These are phyloP conservation scores for Singerocomus inundabilis DNA, from an alignment of 1,284 basidiomycete species.

Conservation along the genomic window DNA sequence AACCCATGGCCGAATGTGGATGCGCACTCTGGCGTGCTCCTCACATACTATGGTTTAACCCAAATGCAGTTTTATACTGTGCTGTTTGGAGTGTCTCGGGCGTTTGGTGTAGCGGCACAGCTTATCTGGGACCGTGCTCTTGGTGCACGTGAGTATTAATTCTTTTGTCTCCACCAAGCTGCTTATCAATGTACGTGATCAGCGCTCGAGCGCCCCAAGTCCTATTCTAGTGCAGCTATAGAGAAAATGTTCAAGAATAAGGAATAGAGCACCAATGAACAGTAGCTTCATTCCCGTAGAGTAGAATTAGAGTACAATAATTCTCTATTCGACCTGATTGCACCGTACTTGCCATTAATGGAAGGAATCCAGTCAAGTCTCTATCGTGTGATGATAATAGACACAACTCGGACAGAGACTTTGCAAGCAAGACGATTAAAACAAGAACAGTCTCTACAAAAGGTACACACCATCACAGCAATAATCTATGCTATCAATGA, in stretches of 20 bases:
- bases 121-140: conserved; percentile 96
- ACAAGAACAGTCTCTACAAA: conserved; percentile 18
- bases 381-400: no score
- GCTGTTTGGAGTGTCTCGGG: conserved; percentile 94
- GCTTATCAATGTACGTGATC: conserved; percentile 5
- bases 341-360: no score
- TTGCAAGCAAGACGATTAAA: conserved; percentile 11
- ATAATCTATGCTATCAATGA: conserved; percentile 24
- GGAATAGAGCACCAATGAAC: no score
- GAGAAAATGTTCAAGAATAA: conserved; percentile 69
- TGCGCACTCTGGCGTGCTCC: conserved; percentile 93
- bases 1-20: conserved; percentile 96
- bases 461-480: conserved; percentile 26
- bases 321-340: no score
- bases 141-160: conserved; percentile 70
- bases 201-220: conserved; percentile 87
- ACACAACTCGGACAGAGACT: no score
- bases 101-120: conserved; percentile 87
- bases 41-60: conserved; percentile 86
- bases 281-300: no score
- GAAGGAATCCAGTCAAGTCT: no score
- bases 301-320: no score
- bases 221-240: conserved; percentile 76
- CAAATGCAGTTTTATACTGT: conserved; percentile 97
- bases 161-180: neutral